phyloP scores from a whole-genome alignment of 768 basidiomycete species.

The Suillus ampliporus region DNA sequence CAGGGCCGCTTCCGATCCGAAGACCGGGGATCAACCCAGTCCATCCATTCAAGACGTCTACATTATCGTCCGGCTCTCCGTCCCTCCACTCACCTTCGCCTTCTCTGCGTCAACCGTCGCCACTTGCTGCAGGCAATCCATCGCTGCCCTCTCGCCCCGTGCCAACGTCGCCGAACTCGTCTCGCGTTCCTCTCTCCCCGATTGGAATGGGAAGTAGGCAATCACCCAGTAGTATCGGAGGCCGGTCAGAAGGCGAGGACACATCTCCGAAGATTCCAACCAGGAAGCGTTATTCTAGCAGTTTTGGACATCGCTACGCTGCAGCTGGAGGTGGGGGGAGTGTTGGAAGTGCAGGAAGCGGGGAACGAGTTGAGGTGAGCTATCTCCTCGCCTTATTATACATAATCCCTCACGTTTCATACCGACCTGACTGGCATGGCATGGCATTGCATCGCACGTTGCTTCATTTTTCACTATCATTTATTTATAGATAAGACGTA shows the following conservation, averaged over 20 bases:
- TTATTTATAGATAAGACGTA: conserved; percentile 7
- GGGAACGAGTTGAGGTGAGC: conserved; percentile 35
- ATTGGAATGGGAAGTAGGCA: conserved; percentile 39
- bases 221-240: conserved; percentile 48
- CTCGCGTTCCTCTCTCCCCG: conserved; percentile 48
- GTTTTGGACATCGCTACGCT: conserved; percentile 74
- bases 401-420: not conserved
- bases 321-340: conserved; percentile 41
- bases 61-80: conserved; percentile 54
- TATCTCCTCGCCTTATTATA: conserved; percentile 1
- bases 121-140: conserved; percentile 43
- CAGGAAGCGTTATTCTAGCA: conserved; percentile 76
- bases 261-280: conserved; percentile 26
- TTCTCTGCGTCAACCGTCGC: conserved; percentile 52
- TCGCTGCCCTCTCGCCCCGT: conserved; percentile 42
- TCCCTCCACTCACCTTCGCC: conserved; percentile 55
- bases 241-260: conserved; percentile 45
- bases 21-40: conserved; percentile 46
- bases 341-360: conserved; percentile 46
- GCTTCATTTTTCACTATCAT: not conserved
- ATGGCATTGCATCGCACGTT: conserved; percentile 2
- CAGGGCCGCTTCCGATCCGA: conserved; percentile 51
- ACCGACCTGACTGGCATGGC: not conserved
- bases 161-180: conserved; percentile 47
- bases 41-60: conserved; percentile 56